Evolutionary conservation across 805 yeast species (phyloP).

Genomic region (Hagleromyces aurorensis): DNA sequence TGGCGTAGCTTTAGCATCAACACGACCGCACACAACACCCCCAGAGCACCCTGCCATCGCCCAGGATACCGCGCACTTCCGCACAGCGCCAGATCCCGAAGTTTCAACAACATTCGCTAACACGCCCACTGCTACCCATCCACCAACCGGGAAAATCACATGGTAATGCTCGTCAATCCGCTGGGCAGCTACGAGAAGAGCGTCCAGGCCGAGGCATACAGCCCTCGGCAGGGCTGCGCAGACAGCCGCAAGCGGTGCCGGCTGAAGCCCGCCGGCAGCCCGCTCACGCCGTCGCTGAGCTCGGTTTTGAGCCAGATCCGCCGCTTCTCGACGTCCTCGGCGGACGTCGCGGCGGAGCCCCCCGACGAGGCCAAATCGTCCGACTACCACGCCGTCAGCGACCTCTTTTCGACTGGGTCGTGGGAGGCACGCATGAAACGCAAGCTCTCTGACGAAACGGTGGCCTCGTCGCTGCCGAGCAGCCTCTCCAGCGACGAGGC

Average conservation of each 20-base stretch:
- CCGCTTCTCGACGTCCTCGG: constrained; percentile 1
- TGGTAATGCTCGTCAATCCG: background rate
- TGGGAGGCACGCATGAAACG: constrained; percentile 6
- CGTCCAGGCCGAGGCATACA: background rate
- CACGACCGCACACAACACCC: too few relatives aligned
- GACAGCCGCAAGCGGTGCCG: constrained; percentile 1
- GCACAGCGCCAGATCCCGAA: too few relatives aligned
- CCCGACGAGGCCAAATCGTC: constrained; percentile 3
- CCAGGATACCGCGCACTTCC: too few relatives aligned
- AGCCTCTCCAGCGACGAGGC: too few relatives aligned
- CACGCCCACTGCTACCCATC: too few relatives aligned
- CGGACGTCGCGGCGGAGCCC: background rate
- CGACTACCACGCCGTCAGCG: too few relatives aligned
- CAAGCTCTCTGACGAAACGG: constrained; percentile 7
- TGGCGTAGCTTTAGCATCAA: too few relatives aligned
- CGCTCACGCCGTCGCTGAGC: constrained; percentile 21
- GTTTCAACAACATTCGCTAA: too few relatives aligned
- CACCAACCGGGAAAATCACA: too few relatives aligned
- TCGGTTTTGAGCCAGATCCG: constrained; percentile 23
- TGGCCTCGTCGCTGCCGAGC: constrained; percentile 3
- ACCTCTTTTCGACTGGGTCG: constrained; percentile 2
- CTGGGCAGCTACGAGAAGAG: background rate
- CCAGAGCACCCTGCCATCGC: too few relatives aligned
- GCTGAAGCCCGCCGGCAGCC: constrained; percentile 1
- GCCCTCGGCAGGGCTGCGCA: constrained; percentile 1